Conservation (phyloP, 2,329 filamentous ascomycete genomes). For the Juglanconis oblonga region DNA sequence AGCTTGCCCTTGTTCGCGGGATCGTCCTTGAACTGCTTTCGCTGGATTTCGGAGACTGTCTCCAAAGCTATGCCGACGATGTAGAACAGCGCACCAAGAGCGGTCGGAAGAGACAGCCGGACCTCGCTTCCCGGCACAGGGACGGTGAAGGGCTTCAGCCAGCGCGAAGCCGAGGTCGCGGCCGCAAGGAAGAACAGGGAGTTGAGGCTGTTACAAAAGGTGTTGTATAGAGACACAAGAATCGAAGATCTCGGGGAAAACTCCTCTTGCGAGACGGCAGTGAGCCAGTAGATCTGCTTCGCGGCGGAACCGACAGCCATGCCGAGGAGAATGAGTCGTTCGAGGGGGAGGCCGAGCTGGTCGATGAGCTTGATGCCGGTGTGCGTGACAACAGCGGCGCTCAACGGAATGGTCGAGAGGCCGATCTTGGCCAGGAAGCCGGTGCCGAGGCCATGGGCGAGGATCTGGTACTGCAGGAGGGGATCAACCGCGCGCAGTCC, state of each 20-base stretch:
- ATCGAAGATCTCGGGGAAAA: constrained; percentile 43
- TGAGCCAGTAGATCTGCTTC: constrained; percentile 57
- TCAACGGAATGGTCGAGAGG: constrained; percentile 38
- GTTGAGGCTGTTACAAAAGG: constrained; percentile 51
- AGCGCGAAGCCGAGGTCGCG: constrained; percentile 39
- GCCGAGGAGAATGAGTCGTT: constrained; percentile 46
- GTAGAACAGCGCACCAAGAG: constrained; percentile 49
- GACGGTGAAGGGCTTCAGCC: constrained; percentile 20
- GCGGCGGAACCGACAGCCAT: constrained; percentile 50
- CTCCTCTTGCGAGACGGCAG: constrained; percentile 44
- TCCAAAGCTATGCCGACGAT: constrained; percentile 51
- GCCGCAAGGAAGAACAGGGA: constrained; percentile 50
- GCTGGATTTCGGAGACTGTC: constrained; percentile 54
- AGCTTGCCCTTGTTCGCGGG: constrained; percentile 36
- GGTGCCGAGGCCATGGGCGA: constrained; percentile 36
- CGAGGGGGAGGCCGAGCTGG: constrained; percentile 44
- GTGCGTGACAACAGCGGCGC: constrained; percentile 33
- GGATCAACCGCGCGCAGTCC: constrained; percentile 35
- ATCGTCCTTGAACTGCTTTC: constrained; percentile 38
- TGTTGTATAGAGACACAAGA: constrained; percentile 49
- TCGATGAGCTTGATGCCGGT: constrained; percentile 17
- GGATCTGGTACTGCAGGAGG: constrained; percentile 31
- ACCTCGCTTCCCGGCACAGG: constrained; percentile 30
- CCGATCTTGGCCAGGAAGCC: constrained; percentile 45
- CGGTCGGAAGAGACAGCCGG: constrained; percentile 31